A percentile compares a stretch with the other conserved stretches of the same genome.
Evolutionary conservation across 495 filamentous ascomycete species (phyloP).

Genomic region (Penicillium bovifimosum): DNA sequence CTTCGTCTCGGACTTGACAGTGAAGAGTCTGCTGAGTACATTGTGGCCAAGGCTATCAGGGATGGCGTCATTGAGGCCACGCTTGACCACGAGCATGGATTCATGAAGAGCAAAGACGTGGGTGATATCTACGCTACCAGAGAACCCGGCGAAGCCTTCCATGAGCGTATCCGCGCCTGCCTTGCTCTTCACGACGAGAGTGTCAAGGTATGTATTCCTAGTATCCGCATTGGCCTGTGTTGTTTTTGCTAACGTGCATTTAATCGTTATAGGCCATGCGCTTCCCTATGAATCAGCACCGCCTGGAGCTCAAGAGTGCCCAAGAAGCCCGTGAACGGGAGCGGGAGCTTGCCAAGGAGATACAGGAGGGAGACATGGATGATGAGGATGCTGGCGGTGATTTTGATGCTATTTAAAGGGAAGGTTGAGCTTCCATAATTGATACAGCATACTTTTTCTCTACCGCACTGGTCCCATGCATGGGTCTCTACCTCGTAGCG

Average conservation of each 20-base stretch:
- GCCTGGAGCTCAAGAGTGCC: slow-evolving; percentile 95
- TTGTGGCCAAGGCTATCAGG: slow-evolving; percentile 96
- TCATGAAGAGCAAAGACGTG: slow-evolving; percentile 97
- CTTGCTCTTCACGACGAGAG: slow-evolving; percentile 92
- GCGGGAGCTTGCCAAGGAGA: slow-evolving; percentile 96
- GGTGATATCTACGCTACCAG: slow-evolving; percentile 93
- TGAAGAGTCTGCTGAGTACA: slow-evolving; percentile 97
- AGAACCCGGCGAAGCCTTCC: slow-evolving; percentile 94
- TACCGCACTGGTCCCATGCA: slow-evolving; percentile 13
- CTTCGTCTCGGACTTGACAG: slow-evolving; percentile 85
- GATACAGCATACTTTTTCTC: slow-evolving; percentile 15
- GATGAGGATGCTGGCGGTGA: slow-evolving; percentile 96
- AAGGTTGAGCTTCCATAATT: slow-evolving; percentile 11
- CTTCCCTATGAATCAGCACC: slow-evolving; percentile 98
- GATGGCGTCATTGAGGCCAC: slow-evolving; percentile 97
- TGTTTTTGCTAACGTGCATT: slow-evolving; percentile 14
- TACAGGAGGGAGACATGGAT: slow-evolving; percentile 95
- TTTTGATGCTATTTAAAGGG: slow-evolving; percentile 85
- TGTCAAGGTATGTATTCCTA: slow-evolving; percentile 67
- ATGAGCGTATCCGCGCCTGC: slow-evolving; percentile 89
- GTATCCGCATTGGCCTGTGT: background rate
- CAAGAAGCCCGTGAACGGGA: slow-evolving; percentile 95
- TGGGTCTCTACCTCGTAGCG: slow-evolving; percentile 16
- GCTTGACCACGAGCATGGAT: slow-evolving; percentile 87
- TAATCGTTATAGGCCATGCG: slow-evolving; percentile 70